Evolutionary conservation across 2,329 filamentous ascomycete species (phyloP), one percentile per base, ranked within the genome.

Genomic region (Talaromyces sp.): DNA sequence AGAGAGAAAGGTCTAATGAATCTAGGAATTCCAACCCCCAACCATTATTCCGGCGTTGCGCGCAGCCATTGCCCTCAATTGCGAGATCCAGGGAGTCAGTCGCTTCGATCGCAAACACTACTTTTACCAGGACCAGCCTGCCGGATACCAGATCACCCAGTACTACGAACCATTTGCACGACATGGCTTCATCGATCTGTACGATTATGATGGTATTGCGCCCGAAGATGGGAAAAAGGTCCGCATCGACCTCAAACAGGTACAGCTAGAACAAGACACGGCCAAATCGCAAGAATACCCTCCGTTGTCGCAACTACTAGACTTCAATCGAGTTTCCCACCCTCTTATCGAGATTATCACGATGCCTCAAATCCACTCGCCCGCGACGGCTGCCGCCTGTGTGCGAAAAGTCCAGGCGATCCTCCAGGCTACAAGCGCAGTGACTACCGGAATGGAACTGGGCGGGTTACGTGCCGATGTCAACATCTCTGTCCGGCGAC

Each of bases 201-300:
- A 83, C 44, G 78, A 85, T 4, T 83, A 92, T 62, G 94, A 97
- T 71, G 93, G 92, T 1, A 91, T 96, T 64, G 88, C 89, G 0
- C 81, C 85, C 0, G 84, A 90, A 68, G 89, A 92, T 68, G 89
- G 89, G 0, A 81, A 88, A 18, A 78, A 82, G n/a, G 77, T 96
- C 23, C 82, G 80, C 0, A 83, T 99, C 56, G 88, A 90, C 33
- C 96, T 99, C 71, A 90, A 95, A 75, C 95, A 98, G 75, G 85
- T 99, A 8, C 95, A 99, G 76, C 88, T 99, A 80, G 95, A 99
- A 78, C 95, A 99, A 77, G 95, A 99, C 74, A 98, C 95, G 0
- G 95, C 93, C 67, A 98, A 98, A 77, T 97, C 94, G 0, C 84
- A 93, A 44, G 88, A 91, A 31, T 88, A 94, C 68, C 86, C 89